These are phyloP conservation scores for Talaromyces rugulosus DNA, from an alignment of 2,329 filamentous ascomycete species.

Conservation along the genomic window DNA sequence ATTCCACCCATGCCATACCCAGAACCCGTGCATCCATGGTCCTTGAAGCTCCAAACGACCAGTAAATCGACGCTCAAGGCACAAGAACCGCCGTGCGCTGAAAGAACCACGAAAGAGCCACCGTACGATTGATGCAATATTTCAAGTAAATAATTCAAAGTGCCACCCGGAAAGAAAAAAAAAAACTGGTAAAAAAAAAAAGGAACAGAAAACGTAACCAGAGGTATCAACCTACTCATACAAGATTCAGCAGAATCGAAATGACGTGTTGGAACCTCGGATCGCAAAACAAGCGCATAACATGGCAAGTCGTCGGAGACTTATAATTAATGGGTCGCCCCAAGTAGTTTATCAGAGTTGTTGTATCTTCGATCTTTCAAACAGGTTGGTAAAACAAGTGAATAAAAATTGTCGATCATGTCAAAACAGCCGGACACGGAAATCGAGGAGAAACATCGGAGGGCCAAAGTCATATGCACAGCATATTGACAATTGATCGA, in stretches of 20 bases:
- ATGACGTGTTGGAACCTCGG: constrained; percentile 1
- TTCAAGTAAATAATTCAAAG: constrained; percentile 10
- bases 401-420: not conserved
- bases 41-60: constrained; percentile 13
- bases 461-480: not conserved
- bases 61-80: constrained; percentile 11
- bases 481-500: constrained; percentile 5
- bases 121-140: constrained; percentile 14
- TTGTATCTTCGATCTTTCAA: constrained; percentile 13
- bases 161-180: constrained; percentile 9
- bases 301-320: constrained; percentile 12
- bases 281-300: constrained; percentile 4
- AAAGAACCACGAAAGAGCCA: constrained; percentile 14
- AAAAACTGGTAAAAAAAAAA: not conserved
- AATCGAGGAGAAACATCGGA: not conserved
- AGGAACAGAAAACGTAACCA: not conserved
- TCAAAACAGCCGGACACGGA: not conserved
- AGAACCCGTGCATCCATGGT: constrained; percentile 13
- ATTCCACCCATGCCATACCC: constrained; percentile 14
- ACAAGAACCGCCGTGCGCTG: constrained; percentile 15
- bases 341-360: constrained; percentile 27
- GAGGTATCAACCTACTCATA: not conserved
- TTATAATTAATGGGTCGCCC: constrained; percentile 32
- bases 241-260: not conserved
- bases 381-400: constrained; percentile 4